Percentiles rank a stretch among this genome's conserved stretches.
phyloP scores from a whole-genome alignment of 164 flowering plant species.

The Taxillus chinensis region DNA sequence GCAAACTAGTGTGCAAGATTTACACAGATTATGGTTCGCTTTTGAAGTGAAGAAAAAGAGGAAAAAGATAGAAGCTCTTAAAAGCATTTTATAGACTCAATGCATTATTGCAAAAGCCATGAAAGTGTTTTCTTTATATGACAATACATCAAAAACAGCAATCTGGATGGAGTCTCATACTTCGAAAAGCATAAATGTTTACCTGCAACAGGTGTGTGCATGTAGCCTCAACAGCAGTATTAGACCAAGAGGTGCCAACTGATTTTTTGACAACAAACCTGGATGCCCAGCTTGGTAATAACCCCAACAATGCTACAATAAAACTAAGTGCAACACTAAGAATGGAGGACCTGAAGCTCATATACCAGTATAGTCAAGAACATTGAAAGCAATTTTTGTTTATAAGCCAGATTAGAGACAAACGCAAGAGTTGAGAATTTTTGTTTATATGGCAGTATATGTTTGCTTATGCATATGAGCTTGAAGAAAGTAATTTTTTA shows the following conservation, averaged over 20 bases:
- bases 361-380: background rate
- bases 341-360: slow-evolving; percentile 41
- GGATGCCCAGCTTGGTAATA: slow-evolving; percentile 36
- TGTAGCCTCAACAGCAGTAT: slow-evolving; percentile 51
- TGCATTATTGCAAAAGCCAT: too few species aligned
- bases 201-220: slow-evolving; percentile 63
- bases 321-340: slow-evolving; percentile 30
- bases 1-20: background rate
- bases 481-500: too few species aligned
- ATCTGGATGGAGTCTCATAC: background rate
- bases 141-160: background rate
- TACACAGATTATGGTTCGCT: background rate
- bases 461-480: too few species aligned
- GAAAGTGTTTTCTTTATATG: background rate
- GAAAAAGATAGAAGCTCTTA: too few species aligned
- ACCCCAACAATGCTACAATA: slow-evolving; percentile 41
- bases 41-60: too few species aligned
- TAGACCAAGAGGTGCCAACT: slow-evolving; percentile 66
- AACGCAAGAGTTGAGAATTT: too few species aligned
- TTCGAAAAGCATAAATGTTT: background rate
- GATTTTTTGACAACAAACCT: slow-evolving; percentile 34
- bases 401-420: background rate
- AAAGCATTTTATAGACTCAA: too few species aligned
- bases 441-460: too few species aligned
- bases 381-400: background rate